Evolutionary conservation across 352 stramenopile species (phyloP).

Genomic region (Globisporangium parvum): DNA sequence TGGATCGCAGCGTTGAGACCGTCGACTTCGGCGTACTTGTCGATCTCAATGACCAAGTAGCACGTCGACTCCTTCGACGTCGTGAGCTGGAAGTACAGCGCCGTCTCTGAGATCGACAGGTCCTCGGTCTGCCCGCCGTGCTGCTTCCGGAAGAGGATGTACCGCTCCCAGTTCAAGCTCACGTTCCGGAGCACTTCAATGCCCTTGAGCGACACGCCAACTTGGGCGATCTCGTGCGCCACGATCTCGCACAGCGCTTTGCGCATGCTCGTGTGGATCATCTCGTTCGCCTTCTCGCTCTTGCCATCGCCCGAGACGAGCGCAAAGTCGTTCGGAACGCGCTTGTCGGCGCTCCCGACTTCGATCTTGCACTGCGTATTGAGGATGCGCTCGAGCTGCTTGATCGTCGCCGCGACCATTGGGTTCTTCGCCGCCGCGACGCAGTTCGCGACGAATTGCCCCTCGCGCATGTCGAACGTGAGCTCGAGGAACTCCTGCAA

Average conservation of each 20-base stretch:
- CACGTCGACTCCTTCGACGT: slow-evolving; percentile 81
- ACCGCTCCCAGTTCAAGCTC: slow-evolving; percentile 80
- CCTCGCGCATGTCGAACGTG: slow-evolving; percentile 78
- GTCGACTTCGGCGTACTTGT: slow-evolving; percentile 77
- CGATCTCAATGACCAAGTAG: slow-evolving; percentile 82
- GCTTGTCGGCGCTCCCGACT: slow-evolving; percentile 33
- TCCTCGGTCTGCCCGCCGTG: slow-evolving; percentile 71
- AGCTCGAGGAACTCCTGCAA: slow-evolving; percentile 72
- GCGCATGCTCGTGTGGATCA: slow-evolving; percentile 61
- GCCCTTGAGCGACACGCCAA: slow-evolving; percentile 67
- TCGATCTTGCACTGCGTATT: slow-evolving; percentile 81
- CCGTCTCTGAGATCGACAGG: slow-evolving; percentile 78
- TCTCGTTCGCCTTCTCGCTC: slow-evolving; percentile 60
- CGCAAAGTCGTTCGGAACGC: slow-evolving; percentile 54
- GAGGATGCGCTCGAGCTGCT: slow-evolving; percentile 63
- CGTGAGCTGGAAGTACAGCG: slow-evolving; percentile 78
- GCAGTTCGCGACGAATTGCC: slow-evolving; percentile 60
- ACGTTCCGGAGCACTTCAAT: slow-evolving; percentile 79
- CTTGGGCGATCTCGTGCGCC: slow-evolving; percentile 74
- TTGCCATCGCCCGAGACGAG: slow-evolving; percentile 70
- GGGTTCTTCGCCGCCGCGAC: slow-evolving; percentile 58
- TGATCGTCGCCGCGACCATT: slow-evolving; percentile 41
- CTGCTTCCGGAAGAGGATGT: slow-evolving; percentile 79
- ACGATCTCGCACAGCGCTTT: slow-evolving; percentile 79
- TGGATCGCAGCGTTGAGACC: slow-evolving; percentile 43